These are phyloP conservation scores for Ambrosiella cleistominuta DNA, from an alignment of 2,329 filamentous ascomycete species.

Conservation along the genomic window DNA sequence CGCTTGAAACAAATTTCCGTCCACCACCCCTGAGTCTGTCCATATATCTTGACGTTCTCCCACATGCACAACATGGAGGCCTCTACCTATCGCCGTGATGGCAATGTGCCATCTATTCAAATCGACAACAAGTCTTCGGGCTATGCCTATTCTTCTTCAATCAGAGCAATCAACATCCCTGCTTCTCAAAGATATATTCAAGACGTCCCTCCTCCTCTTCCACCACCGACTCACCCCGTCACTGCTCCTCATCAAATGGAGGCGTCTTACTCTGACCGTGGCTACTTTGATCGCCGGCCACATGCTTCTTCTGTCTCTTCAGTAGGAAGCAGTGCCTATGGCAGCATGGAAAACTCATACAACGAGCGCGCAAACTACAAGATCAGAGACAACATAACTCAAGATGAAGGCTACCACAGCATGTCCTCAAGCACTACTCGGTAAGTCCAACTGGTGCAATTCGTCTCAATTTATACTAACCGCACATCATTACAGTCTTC, in stretches of 20 bases:
- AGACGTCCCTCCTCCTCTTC: slow-evolving; percentile 13
- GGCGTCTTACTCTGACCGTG: slow-evolving; percentile 2
- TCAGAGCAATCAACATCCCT: slow-evolving; percentile 14
- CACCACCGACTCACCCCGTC: slow-evolving; percentile 13
- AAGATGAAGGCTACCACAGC: slow-evolving; percentile 29
- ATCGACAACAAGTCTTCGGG: slow-evolving; percentile 11
- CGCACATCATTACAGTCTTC: slow-evolving; percentile 19
- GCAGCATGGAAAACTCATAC: slow-evolving; percentile 24
- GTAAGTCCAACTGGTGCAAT: slow-evolving; percentile 3
- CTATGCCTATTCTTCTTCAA: slow-evolving; percentile 1
- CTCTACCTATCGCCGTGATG: slow-evolving; percentile 11
- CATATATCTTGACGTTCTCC: neutral
- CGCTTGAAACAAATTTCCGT: neutral
- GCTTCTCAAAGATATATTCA: slow-evolving; percentile 3
- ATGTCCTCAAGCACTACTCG: slow-evolving; percentile 20
- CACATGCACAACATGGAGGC: slow-evolving; percentile 9
- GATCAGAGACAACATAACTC: slow-evolving; percentile 12
- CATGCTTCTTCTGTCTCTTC: slow-evolving; percentile 12
- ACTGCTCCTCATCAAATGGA: slow-evolving; percentile 7
- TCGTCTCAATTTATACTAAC: slow-evolving; percentile 15
- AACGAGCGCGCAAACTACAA: slow-evolving; percentile 14
- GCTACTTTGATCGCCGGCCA: slow-evolving; percentile 4
- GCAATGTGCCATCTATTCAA: slow-evolving; percentile 11
- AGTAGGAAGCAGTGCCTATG: slow-evolving; percentile 21
- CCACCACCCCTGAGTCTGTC: neutral